A percentile compares a stretch with the other conserved stretches of the same genome.
phyloP scores from a whole-genome alignment of 768 basidiomycete genomes.

The Rubroboletus pulcherrimus region DNA sequence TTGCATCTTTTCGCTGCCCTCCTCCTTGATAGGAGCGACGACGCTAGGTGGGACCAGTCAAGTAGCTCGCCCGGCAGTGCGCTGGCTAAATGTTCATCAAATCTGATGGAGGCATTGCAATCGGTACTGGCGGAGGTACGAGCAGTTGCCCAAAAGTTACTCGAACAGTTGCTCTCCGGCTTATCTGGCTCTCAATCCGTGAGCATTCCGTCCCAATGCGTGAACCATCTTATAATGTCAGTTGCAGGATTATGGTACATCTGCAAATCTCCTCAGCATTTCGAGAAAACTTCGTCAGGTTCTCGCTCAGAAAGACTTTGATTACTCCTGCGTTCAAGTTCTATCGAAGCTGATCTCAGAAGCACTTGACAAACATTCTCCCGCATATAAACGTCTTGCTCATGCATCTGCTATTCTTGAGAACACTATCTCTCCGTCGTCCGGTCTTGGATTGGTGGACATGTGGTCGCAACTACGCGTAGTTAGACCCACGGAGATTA shows the following conservation, averaged over 20 bases:
- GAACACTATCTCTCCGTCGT: conserved; percentile 50
- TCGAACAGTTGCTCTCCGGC: conserved; percentile 21
- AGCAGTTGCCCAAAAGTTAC: conserved; percentile 12
- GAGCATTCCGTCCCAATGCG: conserved; percentile 7
- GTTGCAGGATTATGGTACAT: conserved; percentile 33
- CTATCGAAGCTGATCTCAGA: conserved; percentile 52
- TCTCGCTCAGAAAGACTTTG: conserved; percentile 39
- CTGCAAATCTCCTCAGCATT: conserved; percentile 36
- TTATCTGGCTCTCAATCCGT: conserved; percentile 18
- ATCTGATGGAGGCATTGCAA: conserved; percentile 20
- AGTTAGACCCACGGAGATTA: conserved; percentile 13
- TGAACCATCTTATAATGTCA: not conserved
- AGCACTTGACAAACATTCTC: conserved; percentile 34
- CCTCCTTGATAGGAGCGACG: conserved; percentile 35
- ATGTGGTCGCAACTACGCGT: conserved; percentile 59
- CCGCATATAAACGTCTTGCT: conserved; percentile 33
- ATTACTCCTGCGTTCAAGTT: conserved; percentile 66
- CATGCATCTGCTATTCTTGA: conserved; percentile 39
- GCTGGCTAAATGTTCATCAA: conserved; percentile 6
- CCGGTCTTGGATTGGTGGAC: conserved; percentile 68
- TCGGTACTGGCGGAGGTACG: conserved; percentile 21
- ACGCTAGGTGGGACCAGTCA: not conserved
- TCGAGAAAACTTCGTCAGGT: conserved; percentile 43
- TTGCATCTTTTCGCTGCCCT: conserved; percentile 41
- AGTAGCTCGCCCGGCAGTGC: not conserved